Evolutionary conservation across 495 filamentous ascomycete species (phyloP), one percentile per base, ranked within the genome.

Genomic region (Poronia punctata): DNA sequence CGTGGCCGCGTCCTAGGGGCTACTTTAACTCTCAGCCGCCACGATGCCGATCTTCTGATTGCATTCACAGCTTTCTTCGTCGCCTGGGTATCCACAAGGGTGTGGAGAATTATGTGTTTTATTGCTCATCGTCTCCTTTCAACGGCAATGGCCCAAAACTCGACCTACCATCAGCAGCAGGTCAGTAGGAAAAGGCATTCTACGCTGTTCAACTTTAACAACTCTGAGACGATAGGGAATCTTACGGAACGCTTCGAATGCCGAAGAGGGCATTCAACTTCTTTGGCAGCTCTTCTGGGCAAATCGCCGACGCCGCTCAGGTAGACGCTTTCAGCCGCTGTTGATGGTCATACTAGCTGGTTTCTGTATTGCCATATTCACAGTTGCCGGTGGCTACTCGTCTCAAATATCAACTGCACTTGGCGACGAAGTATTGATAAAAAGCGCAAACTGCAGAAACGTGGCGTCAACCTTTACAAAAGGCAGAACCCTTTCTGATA

Each of bases 71-170:
- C 30, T 5, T 45, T 40, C 18, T 48, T 48, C 35, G 19, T 49
- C 16, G 18, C 34, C 0, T 28, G 43, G 17, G 33, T 46, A 4
- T 11, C 20, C 0, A 35, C 42, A 6, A 17, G 43, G 1, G 14
- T 30, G 1, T 50, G 48, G 48, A 32, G 34, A 33, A 41, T 50
- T 0, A 0, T 43, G 5, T 50, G 48, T 24, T 38, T 50, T 6
- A 9, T 20, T 8, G 11, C 42, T 9, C 43, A 50, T 16, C 19
- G 37, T 3, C 8, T 10, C 3, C 10, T 18, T 29, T 37, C 42
- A 5, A 22, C 19, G 3, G 0, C 31, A 0, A 12, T 5, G 9
- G 14, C 35, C 0, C 21, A 26, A 14, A 38, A 39, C 7, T 17
- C 16, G 24, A 40, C 19, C 14, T 31, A 40, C 12, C 11, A 38